phyloP scores from a whole-genome alignment of 768 basidiomycete species.

The Mycena venus region DNA sequence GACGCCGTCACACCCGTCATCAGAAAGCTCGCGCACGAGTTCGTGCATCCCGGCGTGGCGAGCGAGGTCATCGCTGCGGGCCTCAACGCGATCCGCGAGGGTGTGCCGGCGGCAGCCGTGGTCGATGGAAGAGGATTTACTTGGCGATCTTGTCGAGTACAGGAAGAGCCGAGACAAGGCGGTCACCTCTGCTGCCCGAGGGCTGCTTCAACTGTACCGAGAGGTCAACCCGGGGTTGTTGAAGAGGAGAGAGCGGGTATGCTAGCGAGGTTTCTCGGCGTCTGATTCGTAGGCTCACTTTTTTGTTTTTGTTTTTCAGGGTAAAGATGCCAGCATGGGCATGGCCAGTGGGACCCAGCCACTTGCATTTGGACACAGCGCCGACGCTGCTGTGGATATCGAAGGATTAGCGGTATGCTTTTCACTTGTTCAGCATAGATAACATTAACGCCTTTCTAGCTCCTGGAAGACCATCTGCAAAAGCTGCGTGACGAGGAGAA shows the following conservation, averaged over 20 bases:
- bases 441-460: slow-evolving; percentile 55
- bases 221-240: slow-evolving; percentile 96
- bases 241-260: slow-evolving; percentile 86
- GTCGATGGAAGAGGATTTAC: slow-evolving; percentile 95
- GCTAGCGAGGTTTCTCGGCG: slow-evolving; percentile 41
- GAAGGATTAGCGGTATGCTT: slow-evolving; percentile 85
- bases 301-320: slow-evolving; percentile 57
- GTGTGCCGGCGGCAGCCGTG: slow-evolving; percentile 95
- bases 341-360: slow-evolving; percentile 73
- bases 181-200: slow-evolving; percentile 90
- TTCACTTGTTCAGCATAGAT: too few species aligned
- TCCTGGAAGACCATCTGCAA: slow-evolving; percentile 89
- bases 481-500: slow-evolving; percentile 76
- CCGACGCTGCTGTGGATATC: slow-evolving; percentile 84
- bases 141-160: slow-evolving; percentile 95
- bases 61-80: slow-evolving; percentile 96
- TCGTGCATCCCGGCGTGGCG: slow-evolving; percentile 97
- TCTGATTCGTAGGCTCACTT: slow-evolving; percentile 13
- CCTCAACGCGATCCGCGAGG: slow-evolving; percentile 94
- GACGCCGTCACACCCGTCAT: slow-evolving; percentile 92
- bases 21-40: slow-evolving; percentile 93
- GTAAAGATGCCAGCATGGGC: slow-evolving; percentile 91
- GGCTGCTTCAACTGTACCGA: slow-evolving; percentile 90
- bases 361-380: slow-evolving; percentile 86
- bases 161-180: slow-evolving; percentile 95